Base-by-base conservation (phyloP, 2,329 filamentous ascomycete species). In the Graphiopsis chlorocephala region DNA sequence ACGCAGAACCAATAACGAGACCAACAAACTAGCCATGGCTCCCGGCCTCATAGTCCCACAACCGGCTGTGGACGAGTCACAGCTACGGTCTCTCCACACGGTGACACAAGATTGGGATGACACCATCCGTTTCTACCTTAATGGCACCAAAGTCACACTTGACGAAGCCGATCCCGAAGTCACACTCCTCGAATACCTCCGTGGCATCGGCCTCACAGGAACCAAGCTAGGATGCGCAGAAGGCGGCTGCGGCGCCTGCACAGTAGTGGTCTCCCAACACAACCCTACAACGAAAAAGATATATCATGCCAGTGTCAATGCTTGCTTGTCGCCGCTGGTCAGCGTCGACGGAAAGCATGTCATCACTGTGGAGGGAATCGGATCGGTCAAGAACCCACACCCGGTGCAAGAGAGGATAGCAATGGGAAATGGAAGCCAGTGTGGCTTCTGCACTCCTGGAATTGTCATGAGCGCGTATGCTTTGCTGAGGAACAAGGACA, bases 401-500 rank as follows among this genome's bases (percentile, higher is more conserved):
- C 91, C 94, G 1, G 83, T 90, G 3, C 95, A 98, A 76, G 93
- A 98, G 80, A 86, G 95, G 56, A 90, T 99, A 72, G 94, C 95
- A 20, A 91, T 91, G 78, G 87, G 90, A 33, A 95, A 97, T 79
- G 95, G 95, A 57, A 96, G 92, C 71, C 94, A 99, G 77, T 99
- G 89, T 76, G 89, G 93, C 0, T 99, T 99, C 79, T 99, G 95
- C 74, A 98, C 95, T 0, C 95, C 95, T 4, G 95, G 95, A 2
- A 98, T 99, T 72, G 93, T 98, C 68, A 98, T 98, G 88, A 97
- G 93, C 76, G 79, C 98, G 64, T 99, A 99, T 77, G 95, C 95
- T 6, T 83, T 98, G 52, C 83, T 99, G 33, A 86, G 95, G 66
- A 98, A 98, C 73, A 90, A 93, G 69, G 83, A 88, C 4, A 83